Base-by-base conservation (phyloP, 805 yeast genomes). In the Suhomyces sp. region DNA sequence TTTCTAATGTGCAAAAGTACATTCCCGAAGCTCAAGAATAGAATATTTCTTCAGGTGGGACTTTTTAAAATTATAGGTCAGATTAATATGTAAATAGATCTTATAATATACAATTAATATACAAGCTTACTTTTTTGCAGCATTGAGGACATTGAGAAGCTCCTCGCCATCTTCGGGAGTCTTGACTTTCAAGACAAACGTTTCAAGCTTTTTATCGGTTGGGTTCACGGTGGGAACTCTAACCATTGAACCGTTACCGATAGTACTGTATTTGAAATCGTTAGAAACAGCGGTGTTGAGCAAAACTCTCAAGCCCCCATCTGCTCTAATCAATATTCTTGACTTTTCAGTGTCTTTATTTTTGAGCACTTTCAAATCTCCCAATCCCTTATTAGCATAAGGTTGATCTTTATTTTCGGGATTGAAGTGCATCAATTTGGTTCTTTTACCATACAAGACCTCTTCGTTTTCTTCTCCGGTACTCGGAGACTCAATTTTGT, bases 381-480 rank as follows among this genome's bases (percentile, higher is more conserved):
- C 98, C 2, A 91, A 75, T 10, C 98, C 98, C 56, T 79, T 79
- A 5, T 82, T 70, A 35, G 74, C 77, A 63, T 87, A 89, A 9
- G 81, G 82, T 12, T 62, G 61, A 10, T 62, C 65, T 44, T 80
- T 80, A 44, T 81, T 77, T 20, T 74, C 77, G 2, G 81, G 66
- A 46, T 81, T 79, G 46, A 80, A 81, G 51, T 83, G 74, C 80
- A 83, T 83, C 44, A 90, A 73, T 62, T 90, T 90, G 3, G 93
- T 80, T 61, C 87, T 80, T 60, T 87, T 85, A 43, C 85, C 80
- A 59, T 79, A 87, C 22, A 81, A 61, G 0, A 77, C 64, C 1
- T 76, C 82, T 70, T 93, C 97, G 49, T 82, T 79, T 69, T 91
- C 97, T 70, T 93, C 97, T 17, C 97, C 97, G 7, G 93, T 87